Evolutionary conservation across 306 rosid genomes (phyloP), one percentile per base, ranked within the genome.

Genomic region (Sicyos baderoa): DNA sequence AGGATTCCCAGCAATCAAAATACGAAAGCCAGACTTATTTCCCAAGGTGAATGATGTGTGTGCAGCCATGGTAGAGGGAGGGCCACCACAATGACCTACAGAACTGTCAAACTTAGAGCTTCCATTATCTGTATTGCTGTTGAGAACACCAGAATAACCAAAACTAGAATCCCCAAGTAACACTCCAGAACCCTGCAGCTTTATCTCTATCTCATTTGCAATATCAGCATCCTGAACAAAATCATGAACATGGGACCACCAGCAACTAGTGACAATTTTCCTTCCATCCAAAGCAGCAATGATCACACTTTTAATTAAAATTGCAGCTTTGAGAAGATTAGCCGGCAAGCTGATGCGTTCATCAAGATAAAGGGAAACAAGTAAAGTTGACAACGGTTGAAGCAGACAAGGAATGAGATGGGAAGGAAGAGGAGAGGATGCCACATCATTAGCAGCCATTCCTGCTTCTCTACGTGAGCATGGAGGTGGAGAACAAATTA

Each of bases 401-500:
- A 90, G 80, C 70, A 90, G 82, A 78, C 91, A 88, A 40, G 98
- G 96, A 79, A 79, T 59, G 73, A 93, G 94, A 76, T 93, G 86
- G 68, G 76, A 44, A 51, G 96, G 98, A 79, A 93, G 97, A 73
- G 98, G 89, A 67, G 90, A 79, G 71, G 90, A 88, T 73, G 69
- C 82, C 52, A 85, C 83, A 78, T 85, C 96, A 81, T 85, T 90
- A 71, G 97, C 97, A 80, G 98, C 98, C 77, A 84, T 86, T 75
- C 97, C 97, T 13, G 96, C 91, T 82, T 93, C 98, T 79, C 98
- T 85, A 22, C 75, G 88, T 54, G 97, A 93, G 83, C 98, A 93
- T 14, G 98, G 98, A 25, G 84, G 92, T 42, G 96, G 94, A 50
- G 94, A 80, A 75, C 70, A 72, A 17, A 76, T 77, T 61, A 89